Conservation (phyloP, 306 rosid species). For the Cucurbita moschata region DNA sequence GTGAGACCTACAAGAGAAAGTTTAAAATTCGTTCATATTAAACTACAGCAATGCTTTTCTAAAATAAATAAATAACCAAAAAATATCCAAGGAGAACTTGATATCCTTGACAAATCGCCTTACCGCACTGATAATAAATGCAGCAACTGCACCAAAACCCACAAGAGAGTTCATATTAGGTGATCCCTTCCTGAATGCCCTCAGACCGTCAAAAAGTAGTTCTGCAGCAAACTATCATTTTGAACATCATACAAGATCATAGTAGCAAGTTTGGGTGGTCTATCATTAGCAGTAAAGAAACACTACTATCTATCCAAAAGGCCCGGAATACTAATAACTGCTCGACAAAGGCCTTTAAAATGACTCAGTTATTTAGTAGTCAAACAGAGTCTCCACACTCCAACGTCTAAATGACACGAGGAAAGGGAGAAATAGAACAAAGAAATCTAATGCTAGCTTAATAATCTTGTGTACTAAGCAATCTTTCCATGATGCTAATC, state of each 20-base stretch:
- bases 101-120: slow-evolving; percentile 18
- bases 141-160: slow-evolving; percentile 89
- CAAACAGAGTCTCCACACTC: neutral
- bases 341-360: neutral
- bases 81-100: slow-evolving; percentile 9
- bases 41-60: neutral
- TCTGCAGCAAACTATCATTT: slow-evolving; percentile 31
- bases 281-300: neutral
- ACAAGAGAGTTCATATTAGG: slow-evolving; percentile 98
- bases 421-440: neutral
- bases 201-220: slow-evolving; percentile 73
- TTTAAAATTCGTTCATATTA: neutral
- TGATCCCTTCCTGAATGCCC: slow-evolving; percentile 69
- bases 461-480: neutral
- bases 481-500: neutral
- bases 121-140: slow-evolving; percentile 81
- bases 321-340: neutral
- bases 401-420: neutral
- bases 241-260: slow-evolving; percentile 1
- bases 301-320: neutral
- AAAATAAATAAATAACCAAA: slow-evolving; percentile 10
- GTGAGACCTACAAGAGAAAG: slow-evolving; percentile 50
- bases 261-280: neutral
- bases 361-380: neutral
- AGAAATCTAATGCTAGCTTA: neutral